Percentiles rank a stretch among this genome's conserved stretches.
Conservation (phyloP, 805 yeast species). For the Candida oleophila region DNA sequence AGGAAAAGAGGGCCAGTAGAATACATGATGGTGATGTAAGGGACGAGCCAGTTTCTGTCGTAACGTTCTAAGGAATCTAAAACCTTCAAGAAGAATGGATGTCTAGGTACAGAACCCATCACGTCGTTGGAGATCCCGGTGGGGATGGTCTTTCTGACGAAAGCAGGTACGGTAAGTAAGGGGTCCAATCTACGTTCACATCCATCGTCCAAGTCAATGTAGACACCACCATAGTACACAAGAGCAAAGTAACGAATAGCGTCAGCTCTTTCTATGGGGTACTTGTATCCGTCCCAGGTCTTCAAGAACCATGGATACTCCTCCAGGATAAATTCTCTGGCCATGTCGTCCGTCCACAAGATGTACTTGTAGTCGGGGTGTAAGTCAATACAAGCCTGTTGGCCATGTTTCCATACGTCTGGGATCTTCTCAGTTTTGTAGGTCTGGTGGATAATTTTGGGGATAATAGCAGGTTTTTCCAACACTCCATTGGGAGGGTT, state of each 20-base stretch:
- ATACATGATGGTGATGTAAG: constrained; percentile 89
- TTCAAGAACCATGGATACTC: constrained; percentile 84
- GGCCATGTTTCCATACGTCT: constrained; percentile 77
- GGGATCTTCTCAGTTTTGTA: constrained; percentile 80
- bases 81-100: constrained; percentile 77
- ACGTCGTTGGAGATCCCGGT: constrained; percentile 92
- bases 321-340: constrained; percentile 73
- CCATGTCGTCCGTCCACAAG: constrained; percentile 86
- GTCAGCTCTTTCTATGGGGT: constrained; percentile 87
- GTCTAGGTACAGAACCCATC: constrained; percentile 85
- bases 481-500: constrained; percentile 49
- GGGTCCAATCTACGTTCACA: constrained; percentile 81
- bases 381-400: constrained; percentile 67
- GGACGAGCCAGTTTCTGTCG: constrained; percentile 71
- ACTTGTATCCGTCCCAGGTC: constrained; percentile 75
- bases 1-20: constrained; percentile 90
- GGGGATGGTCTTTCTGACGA: constrained; percentile 83
- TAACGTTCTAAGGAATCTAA: constrained; percentile 63
- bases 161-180: constrained; percentile 75
- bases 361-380: constrained; percentile 89
- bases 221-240: constrained; percentile 83
- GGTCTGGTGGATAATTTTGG: constrained; percentile 91
- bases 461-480: constrained; percentile 59
- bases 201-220: constrained; percentile 88
- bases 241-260: constrained; percentile 85